These are phyloP conservation scores for Lactifluus hygrophoroides DNA, from an alignment of 768 basidiomycete genomes.

Conservation along the genomic window DNA sequence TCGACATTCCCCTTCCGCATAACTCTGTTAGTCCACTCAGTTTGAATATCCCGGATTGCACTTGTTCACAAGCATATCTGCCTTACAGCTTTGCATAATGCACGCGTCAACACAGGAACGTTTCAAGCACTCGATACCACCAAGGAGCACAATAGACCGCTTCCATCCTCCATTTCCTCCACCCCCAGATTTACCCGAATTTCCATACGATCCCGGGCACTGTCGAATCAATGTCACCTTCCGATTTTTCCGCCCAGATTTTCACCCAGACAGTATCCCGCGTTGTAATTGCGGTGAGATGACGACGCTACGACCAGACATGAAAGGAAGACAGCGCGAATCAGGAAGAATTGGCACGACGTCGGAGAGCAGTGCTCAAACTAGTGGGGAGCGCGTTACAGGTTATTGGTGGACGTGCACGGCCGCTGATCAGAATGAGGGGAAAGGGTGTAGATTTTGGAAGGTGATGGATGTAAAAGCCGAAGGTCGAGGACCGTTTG, in stretches of 20 bases:
- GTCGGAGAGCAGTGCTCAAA: constrained; percentile 6
- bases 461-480: constrained; percentile 58
- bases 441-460: constrained; percentile 74
- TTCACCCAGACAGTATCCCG: constrained; percentile 54
- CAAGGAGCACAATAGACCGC: constrained; percentile 61
- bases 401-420: constrained; percentile 77
- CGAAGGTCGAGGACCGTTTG: constrained; percentile 54
- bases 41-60: not conserved
- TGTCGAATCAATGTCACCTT: constrained; percentile 71
- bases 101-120: constrained; percentile 76
- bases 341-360: not conserved
- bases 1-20: constrained; percentile 66
- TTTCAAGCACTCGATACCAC: constrained; percentile 74
- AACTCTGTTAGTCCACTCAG: constrained; percentile 51
- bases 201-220: constrained; percentile 21
- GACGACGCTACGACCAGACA: constrained; percentile 63
- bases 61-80: not conserved
- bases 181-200: constrained; percentile 1
- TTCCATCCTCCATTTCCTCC: constrained; percentile 50
- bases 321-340: constrained; percentile 52
- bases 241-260: constrained; percentile 80
- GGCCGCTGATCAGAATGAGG: constrained; percentile 74
- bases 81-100: constrained; percentile 67
- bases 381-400: constrained; percentile 32
- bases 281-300: constrained; percentile 67